phyloP scores from a whole-genome alignment of 2,329 filamentous ascomycete species.

The Verruconis gallopava region DNA sequence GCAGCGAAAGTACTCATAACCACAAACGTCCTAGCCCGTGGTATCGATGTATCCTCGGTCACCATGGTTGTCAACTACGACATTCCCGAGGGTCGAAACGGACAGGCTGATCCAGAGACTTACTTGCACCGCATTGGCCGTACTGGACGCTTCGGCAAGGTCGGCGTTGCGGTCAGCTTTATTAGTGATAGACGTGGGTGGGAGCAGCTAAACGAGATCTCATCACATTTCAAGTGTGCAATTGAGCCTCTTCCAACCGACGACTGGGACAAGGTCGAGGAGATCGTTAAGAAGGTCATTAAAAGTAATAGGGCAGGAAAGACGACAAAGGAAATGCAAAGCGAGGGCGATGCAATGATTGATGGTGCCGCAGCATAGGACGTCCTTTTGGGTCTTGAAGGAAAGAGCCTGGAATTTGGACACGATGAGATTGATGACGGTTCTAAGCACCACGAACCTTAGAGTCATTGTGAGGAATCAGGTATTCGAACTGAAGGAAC shows the following conservation, averaged over 20 bases:
- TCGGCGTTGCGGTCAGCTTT: slow-evolving; percentile 91
- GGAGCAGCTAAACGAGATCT: slow-evolving; percentile 66
- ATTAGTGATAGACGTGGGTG: slow-evolving; percentile 79
- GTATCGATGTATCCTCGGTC: slow-evolving; percentile 83
- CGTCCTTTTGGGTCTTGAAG: no score
- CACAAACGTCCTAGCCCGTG: slow-evolving; percentile 89
- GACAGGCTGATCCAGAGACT: slow-evolving; percentile 75
- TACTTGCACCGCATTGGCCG: slow-evolving; percentile 97
- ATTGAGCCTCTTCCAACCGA: slow-evolving; percentile 69
- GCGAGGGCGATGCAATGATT: slow-evolving; percentile 3
- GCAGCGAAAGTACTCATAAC: slow-evolving; percentile 93
- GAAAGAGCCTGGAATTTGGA: no score
- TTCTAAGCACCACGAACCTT: no score
- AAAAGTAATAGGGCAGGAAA: slow-evolving; percentile 28
- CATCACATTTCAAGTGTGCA: slow-evolving; percentile 64
- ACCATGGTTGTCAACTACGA: slow-evolving; percentile 98
- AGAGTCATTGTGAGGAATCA: no score
- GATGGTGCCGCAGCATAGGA: slow-evolving; percentile 2
- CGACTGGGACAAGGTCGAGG: slow-evolving; percentile 86
- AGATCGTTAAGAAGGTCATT: slow-evolving; percentile 56
- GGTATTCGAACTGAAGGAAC: no score
- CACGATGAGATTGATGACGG: no score
- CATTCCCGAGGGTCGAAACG: slow-evolving; percentile 43
- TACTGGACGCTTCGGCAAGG: slow-evolving; percentile 90
- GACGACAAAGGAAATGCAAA: slow-evolving; percentile 25